Base-by-base conservation (phyloP, 1,139 yeast genomes). In the Sugiyamaella novakii region DNA sequence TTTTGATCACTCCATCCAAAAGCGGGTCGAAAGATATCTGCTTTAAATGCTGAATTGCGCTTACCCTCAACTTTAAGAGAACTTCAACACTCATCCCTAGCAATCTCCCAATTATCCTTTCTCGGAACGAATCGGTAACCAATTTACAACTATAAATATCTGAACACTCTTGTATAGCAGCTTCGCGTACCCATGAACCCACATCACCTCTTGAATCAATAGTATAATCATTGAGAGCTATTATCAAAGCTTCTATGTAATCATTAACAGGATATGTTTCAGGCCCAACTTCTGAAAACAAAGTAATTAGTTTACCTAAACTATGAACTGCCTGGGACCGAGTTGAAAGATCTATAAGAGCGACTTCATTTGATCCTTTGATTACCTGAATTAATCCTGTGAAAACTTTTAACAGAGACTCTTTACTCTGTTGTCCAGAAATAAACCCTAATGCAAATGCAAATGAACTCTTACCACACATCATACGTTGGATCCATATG, bases 141-240 rank as follows among this genome's bases (percentile, higher is more conserved):
- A 38, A 40, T 5, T 46, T 34, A 14, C 19, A 29, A n/a, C 21
- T 18, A 28, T 45, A 29, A 10, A 53, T 15, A 6, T 39, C 25
- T 5, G 30, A 18, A 12, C 56, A 35, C 8, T 49, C 52, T 6
- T 62, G 53, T 5, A 84, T 65, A 1, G 81, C 71, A 0, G 81
- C 75, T 1, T 64, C 59, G 45, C 97, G 72, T 1, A 88, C 77
- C 62, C 81, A 77, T 31, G 88, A 79, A 1, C 97, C 97, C 4
- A 71, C 66, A 50, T 72, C 76, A 3, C 76, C 76, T n/a, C 73
- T 59, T 3, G 61, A 51, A 34, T 67, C 71, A 1, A 59, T 52
- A 1, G 70, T 56, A 51, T 70, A 72, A 50, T 72, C 75, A 18
- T 59, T 58, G 24, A 67, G 55, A 3, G 64, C 64, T 1, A 42